phyloP scores from a whole-genome alignment of 1,139 yeast genomes.

The Yamadazyma aaseri region DNA sequence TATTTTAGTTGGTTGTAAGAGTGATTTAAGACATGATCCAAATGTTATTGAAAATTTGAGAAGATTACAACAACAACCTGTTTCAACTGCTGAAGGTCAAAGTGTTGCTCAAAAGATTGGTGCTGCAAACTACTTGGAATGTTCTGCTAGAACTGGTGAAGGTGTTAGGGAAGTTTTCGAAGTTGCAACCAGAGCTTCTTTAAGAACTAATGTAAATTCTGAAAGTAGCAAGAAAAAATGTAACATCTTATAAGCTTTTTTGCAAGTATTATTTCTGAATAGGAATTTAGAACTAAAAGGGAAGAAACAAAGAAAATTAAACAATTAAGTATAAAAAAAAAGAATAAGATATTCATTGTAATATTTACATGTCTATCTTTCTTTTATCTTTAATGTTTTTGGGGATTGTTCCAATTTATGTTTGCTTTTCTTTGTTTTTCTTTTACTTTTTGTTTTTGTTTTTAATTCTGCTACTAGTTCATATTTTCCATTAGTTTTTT shows the following conservation, averaged over 20 bases:
- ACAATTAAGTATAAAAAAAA: too few species aligned
- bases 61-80: constrained; percentile 75
- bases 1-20: constrained; percentile 89
- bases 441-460: too few species aligned
- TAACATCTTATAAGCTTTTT: constrained; percentile 52
- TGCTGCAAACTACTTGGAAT: constrained; percentile 82
- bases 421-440: too few species aligned
- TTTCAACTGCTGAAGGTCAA: constrained; percentile 76
- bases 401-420: too few species aligned
- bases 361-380: too few species aligned
- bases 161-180: constrained; percentile 91
- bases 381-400: too few species aligned
- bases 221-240: constrained; percentile 57
- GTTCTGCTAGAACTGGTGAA: constrained; percentile 89
- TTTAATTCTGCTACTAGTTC: too few species aligned
- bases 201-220: constrained; percentile 62
- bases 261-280: too few species aligned
- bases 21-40: constrained; percentile 83
- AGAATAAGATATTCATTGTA: too few species aligned
- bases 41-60: constrained; percentile 73
- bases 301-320: too few species aligned
- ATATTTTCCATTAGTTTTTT: too few species aligned
- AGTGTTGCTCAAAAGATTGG: constrained; percentile 84
- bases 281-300: too few species aligned
- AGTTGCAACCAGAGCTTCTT: constrained; percentile 88